Percentiles rank a stretch among this genome's conserved stretches.
Evolutionary conservation across 106 monocot genomes (phyloP).

Genomic region (Alisma plantagoaquatica): DNA sequence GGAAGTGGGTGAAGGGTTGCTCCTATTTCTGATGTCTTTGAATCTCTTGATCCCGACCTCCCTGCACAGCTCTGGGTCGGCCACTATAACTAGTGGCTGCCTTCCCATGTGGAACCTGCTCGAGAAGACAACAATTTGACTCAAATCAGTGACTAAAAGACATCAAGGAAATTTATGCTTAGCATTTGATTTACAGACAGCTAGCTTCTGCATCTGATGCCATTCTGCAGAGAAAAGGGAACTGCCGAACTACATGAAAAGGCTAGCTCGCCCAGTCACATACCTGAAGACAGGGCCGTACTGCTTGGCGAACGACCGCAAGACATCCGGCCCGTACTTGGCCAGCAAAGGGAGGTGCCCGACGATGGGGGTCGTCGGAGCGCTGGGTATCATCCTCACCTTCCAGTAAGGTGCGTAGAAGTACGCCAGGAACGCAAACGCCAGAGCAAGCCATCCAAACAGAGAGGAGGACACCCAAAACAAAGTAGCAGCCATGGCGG

Average conservation of each 20-base stretch:
- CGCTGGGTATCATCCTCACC: constrained; percentile 21
- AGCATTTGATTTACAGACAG: no score
- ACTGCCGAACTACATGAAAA: no score
- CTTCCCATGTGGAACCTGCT: constrained; percentile 31
- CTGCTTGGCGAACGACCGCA: constrained; percentile 16
- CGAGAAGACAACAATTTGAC: neutral
- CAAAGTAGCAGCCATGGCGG: no score
- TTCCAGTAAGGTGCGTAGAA: constrained; percentile 21
- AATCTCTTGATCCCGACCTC: constrained; percentile 27
- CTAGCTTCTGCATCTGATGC: no score
- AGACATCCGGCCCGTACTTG: constrained; percentile 21
- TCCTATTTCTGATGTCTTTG: constrained; percentile 23
- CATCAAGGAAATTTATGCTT: neutral
- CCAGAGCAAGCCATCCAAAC: neutral
- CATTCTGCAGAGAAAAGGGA: no score
- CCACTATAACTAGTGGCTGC: constrained; percentile 22
- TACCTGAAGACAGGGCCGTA: constrained; percentile 30
- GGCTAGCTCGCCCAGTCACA: no score
- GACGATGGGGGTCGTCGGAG: constrained; percentile 7
- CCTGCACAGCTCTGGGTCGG: constrained; percentile 25
- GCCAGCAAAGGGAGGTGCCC: constrained; percentile 24
- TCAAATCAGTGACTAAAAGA: neutral
- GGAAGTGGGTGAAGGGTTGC: constrained; percentile 16
- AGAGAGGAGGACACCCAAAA: no score
- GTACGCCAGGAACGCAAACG: constrained; percentile 9